Percentiles rank a stretch among this genome's conserved stretches.
Conservation (phyloP, 2,329 filamentous ascomycete species). For the Salinomyces thailandicus region DNA sequence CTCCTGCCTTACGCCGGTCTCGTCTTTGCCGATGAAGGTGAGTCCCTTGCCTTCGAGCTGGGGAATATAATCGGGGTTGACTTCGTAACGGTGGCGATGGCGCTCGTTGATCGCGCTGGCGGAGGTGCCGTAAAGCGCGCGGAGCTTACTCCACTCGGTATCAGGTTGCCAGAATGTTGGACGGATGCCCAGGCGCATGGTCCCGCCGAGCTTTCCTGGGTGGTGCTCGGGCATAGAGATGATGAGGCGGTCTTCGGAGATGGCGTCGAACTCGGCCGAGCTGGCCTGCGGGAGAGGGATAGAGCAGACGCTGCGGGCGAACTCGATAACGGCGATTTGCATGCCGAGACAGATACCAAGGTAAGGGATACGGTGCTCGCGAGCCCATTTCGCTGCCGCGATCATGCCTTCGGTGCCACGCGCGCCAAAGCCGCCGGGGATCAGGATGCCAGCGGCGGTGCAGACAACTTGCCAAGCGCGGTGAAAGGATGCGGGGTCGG, state of each 20-base stretch:
- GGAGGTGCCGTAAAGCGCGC: conserved; percentile 56
- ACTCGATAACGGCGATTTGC: conserved; percentile 88
- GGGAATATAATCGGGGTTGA: conserved; percentile 70
- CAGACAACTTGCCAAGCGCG: conserved; percentile 68
- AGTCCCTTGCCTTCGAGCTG: conserved; percentile 58
- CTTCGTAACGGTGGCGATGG: conserved; percentile 83
- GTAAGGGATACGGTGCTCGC: conserved; percentile 69
- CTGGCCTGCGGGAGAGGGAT: conserved; percentile 43
- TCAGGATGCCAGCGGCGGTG: conserved; percentile 56
- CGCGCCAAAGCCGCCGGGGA: conserved; percentile 70
- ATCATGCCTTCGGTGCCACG: conserved; percentile 89
- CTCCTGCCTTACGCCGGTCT: conserved; percentile 69
- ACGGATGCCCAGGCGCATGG: conserved; percentile 73
- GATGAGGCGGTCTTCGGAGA: conserved; percentile 59
- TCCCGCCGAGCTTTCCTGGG: conserved; percentile 67
- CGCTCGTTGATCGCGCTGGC: conserved; percentile 50
- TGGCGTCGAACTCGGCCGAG: conserved; percentile 47
- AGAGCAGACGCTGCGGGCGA: conserved; percentile 63
- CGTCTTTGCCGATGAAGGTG: conserved; percentile 68
- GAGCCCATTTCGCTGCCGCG: conserved; percentile 72
- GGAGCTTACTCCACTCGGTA: conserved; percentile 68
- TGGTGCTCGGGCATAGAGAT: conserved; percentile 89
- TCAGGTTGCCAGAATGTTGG: conserved; percentile 64
- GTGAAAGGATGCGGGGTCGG: conserved; percentile 64
- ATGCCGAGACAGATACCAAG: conserved; percentile 86